Evolutionary conservation across 768 basidiomycete species (phyloP), one percentile per base, ranked within the genome.

Genomic region (Chalciporus pseudorubinellus): DNA sequence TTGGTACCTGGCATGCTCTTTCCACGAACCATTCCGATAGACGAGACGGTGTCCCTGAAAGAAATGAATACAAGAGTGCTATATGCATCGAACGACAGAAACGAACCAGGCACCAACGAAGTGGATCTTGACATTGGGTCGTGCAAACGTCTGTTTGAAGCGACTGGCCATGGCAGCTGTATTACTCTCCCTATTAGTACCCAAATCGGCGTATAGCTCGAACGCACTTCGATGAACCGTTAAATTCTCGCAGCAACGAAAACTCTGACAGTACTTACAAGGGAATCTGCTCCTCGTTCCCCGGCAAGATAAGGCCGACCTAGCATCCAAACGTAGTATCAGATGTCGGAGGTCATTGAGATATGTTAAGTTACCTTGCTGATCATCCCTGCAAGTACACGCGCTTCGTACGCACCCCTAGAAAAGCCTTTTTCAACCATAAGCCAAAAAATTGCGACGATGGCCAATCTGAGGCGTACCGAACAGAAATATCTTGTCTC

Each of bases 331-430:
- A 33, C 31, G 31, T 33, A 33, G 13, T 4, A 33, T 33, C 3
- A 13, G 31, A 4, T 33, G 31, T 33, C 31, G 11, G 21, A 22
- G 14, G 16, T n/a, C 6, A 36, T 9, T 13, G 12, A 6, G 13
- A 8, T 9, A 33, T 13, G 3, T 33, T 33, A 22, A 13, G n/a
- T 18, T 24, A 67, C 71, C 45, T 51, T 61, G 6, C 66, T 24
- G 5, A 72, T 72, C 71, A 74, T 74, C 14, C 56, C 72, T 5
- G 73, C 66, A 6, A 74, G 34, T 0, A 55, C 62, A 6, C 72
- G 68, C 1, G 62, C 70, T 61, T 72, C 69, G 47, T 70, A 73
- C 3, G 72, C 72, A 1, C 72, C 72, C 24, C 72, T 65, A 21
- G 72, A 73, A 45, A 73, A 73, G 2, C 72, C 72, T n/a, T 72